Percentiles rank a stretch among this genome's conserved stretches.
These are phyloP conservation scores for Trichoderma citrinoviride DNA, from an alignment of 2,329 filamentous ascomycete genomes.

Conservation along the genomic window DNA sequence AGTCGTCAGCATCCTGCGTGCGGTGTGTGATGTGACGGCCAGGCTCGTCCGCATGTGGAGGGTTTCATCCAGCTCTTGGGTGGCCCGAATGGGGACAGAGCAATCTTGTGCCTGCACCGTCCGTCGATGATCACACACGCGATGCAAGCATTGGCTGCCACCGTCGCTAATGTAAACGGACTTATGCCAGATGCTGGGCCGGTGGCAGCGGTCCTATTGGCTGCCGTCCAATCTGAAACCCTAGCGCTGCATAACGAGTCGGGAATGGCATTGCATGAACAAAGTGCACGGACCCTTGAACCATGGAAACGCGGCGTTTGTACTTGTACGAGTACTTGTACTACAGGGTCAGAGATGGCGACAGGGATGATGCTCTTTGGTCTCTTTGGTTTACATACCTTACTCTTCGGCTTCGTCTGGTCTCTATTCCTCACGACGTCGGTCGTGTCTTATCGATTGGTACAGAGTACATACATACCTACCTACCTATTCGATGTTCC, in stretches of 20 bases:
- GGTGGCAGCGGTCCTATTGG: conserved; percentile 35
- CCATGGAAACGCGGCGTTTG: not conserved
- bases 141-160: conserved; percentile 19
- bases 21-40: conserved; percentile 4
- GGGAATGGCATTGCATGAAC: conserved; percentile 21
- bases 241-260: conserved; percentile 36
- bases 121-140: conserved; percentile 10
- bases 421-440: not conserved
- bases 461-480: too few relatives aligned
- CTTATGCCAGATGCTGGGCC: conserved; percentile 24
- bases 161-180: conserved; percentile 23
- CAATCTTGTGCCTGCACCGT: conserved; percentile 7
- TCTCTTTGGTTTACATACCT: too few relatives aligned
- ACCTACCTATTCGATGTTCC: not conserved
- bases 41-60: conserved; percentile 16
- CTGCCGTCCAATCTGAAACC: conserved; percentile 34
- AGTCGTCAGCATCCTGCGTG: not conserved
- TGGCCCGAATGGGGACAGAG: not conserved
- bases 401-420: too few relatives aligned
- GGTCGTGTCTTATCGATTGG: conserved; percentile 7
- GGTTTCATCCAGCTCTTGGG: conserved; percentile 10
- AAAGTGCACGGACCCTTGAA: conserved; percentile 15
- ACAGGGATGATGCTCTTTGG: not conserved
- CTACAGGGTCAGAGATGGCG: not conserved
- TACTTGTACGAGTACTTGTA: too few relatives aligned